Base-by-base conservation (phyloP, 495 filamentous ascomycete genomes). In the Margaritispora aquatica region DNA sequence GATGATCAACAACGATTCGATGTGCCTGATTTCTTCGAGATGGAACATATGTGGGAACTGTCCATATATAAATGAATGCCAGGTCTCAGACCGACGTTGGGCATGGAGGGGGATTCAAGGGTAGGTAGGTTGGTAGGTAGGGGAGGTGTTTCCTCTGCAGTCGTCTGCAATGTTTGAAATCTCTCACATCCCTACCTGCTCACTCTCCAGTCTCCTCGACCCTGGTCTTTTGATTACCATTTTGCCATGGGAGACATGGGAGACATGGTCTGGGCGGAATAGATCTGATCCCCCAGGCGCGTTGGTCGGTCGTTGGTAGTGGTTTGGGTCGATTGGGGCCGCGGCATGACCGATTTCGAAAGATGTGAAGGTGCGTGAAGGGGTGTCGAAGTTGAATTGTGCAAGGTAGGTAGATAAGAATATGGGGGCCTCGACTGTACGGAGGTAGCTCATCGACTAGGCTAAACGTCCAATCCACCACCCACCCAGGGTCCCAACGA, bases 341-440 rank as follows among this genome's bases (percentile, higher is more conserved):
- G 36, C 55, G 55, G 55, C 44, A 49, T 57, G 55, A 51, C 46
- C 55, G 46, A 58, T 34, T 23, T 19, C 15, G n/a, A n/a, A n/a
- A n/a, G n/a, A n/a, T n/a, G n/a, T n/a, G n/a, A n/a, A n/a, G n/a
- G n/a, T n/a, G n/a, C n/a, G n/a, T n/a, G n/a, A n/a, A n/a, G n/a
- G n/a, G n/a, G n/a, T n/a, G n/a, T n/a, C n/a, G n/a, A n/a, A n/a
- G n/a, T n/a, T n/a, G n/a, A n/a, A n/a, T n/a, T n/a, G n/a, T n/a
- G n/a, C n/a, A n/a, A 41, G 13, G 10, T 31, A 9, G 29, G 23
- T 31, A 51, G 47, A 58, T 57, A 57, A 57, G 54, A 19, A 46
- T 7, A 26, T 26, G 36, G 22, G 54, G 51, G 23, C 9, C 53
- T 29, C n/a, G 31, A 24, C 44, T 10, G 15, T 2, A 44, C 38